Evolutionary conservation across 441 rosid species (phyloP).

Genomic region (Populus hybrid): DNA sequence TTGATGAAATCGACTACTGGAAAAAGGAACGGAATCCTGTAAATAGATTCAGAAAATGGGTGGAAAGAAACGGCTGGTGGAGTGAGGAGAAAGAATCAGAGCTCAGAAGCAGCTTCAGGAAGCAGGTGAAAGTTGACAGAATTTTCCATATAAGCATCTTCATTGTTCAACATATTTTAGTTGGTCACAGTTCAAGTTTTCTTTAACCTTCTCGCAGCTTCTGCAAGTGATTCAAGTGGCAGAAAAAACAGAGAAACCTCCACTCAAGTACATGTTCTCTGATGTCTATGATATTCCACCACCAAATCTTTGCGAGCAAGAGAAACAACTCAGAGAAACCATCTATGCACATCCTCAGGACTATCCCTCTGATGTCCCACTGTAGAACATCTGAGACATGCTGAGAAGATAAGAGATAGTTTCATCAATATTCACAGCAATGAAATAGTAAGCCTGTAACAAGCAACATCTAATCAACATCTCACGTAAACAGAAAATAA

Average conservation of each 20-base stretch:
- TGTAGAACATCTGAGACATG: not conserved
- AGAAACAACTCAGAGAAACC: constrained; percentile 46
- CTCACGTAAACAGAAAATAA: not conserved
- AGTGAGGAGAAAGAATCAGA: constrained; percentile 49
- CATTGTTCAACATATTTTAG: not conserved
- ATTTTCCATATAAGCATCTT: not conserved
- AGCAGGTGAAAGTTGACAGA: constrained; percentile 45
- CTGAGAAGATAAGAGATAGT: not conserved
- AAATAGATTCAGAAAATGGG: constrained; percentile 65
- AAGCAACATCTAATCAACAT: not conserved
- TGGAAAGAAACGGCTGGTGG: constrained; percentile 79
- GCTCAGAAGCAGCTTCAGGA: constrained; percentile 53
- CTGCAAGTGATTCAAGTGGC: constrained; percentile 70
- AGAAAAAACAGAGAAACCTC: constrained; percentile 64
- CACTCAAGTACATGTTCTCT: constrained; percentile 49
- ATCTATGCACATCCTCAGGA: constrained; percentile 56
- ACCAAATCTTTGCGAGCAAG: constrained; percentile 64
- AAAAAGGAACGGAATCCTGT: constrained; percentile 56
- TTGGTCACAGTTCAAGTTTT: not conserved
- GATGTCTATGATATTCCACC: constrained; percentile 72
- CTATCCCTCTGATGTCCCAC: constrained; percentile 64
- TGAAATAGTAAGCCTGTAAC: not conserved
- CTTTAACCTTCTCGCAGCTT: constrained; percentile 37
- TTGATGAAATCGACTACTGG: constrained; percentile 74
- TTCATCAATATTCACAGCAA: not conserved